A percentile compares a stretch with the other conserved stretches of the same genome.
These are phyloP conservation scores for Pseudozyma sp. DNA, from an alignment of 1,284 basidiomycete genomes.

Conservation along the genomic window DNA sequence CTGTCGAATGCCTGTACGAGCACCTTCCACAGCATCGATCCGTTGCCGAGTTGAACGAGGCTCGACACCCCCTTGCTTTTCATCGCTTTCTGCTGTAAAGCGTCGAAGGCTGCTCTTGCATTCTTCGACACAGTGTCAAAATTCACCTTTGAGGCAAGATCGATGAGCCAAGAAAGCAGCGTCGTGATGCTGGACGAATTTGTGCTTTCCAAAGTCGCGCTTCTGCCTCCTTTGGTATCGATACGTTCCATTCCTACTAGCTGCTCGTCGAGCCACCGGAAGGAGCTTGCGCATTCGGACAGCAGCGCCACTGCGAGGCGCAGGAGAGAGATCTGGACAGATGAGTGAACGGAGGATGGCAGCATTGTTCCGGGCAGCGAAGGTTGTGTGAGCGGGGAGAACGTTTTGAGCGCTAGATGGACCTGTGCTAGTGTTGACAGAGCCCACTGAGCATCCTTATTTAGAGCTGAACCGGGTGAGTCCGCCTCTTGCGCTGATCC, in stretches of 20 bases:
- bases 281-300: constrained; percentile 18
- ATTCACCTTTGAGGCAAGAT: constrained; percentile 24
- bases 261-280: constrained; percentile 43
- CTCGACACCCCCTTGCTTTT: not conserved
- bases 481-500: not conserved
- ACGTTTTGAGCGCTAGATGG: constrained; percentile 34
- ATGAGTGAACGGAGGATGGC: constrained; percentile 9
- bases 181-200: constrained; percentile 14
- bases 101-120: constrained; percentile 7
- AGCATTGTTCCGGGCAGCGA: constrained; percentile 28
- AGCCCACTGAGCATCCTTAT: constrained; percentile 26
- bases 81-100: not conserved
- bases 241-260: constrained; percentile 16
- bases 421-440: constrained; percentile 39
- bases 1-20: constrained; percentile 14
- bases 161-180: constrained; percentile 37
- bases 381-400: constrained; percentile 32
- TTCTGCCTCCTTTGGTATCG: constrained; percentile 1
- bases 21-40: constrained; percentile 10
- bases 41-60: constrained; percentile 3
- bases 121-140: not conserved
- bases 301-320: constrained; percentile 17
- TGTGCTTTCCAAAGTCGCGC: not conserved
- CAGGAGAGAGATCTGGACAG: constrained; percentile 20
- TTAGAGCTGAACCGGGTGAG: not conserved